phyloP scores from a whole-genome alignment of 2,329 filamentous ascomycete genomes.

The Colletotrichum chlorophyti region DNA sequence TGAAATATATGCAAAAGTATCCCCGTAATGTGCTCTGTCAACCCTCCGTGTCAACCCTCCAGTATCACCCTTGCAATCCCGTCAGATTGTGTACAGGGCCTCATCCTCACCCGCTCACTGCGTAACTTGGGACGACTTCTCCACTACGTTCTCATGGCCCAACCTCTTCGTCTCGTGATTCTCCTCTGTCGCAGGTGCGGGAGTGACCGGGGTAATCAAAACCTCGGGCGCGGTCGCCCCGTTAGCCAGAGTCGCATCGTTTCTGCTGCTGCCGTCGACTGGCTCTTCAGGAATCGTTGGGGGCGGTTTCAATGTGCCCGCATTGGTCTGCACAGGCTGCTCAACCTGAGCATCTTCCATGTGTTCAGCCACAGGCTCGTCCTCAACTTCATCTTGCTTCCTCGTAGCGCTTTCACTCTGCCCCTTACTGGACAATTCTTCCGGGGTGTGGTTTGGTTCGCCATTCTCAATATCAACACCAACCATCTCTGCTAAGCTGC shows the following conservation, averaged over 20 bases:
- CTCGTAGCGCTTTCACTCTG: constrained; percentile 26
- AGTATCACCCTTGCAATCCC: too few species aligned
- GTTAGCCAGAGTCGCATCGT: constrained; percentile 21
- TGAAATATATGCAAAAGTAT: constrained; percentile 24
- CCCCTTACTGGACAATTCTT: constrained; percentile 33
- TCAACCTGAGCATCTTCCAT: constrained; percentile 37
- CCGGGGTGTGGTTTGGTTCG: constrained; percentile 44
- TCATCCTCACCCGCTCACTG: constrained; percentile 35
- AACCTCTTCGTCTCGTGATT: constrained; percentile 51
- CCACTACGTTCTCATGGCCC: constrained; percentile 45
- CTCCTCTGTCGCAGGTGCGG: constrained; percentile 41
- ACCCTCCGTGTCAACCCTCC: too few species aligned
- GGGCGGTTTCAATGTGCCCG: constrained; percentile 17
- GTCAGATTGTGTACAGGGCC: too few species aligned
- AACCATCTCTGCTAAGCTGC: constrained; percentile 85
- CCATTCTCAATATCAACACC: constrained; percentile 65
- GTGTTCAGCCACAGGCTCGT: constrained; percentile 40
- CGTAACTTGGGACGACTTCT: constrained; percentile 41
- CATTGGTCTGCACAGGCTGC: constrained; percentile 29
- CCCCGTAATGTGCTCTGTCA: background rate
- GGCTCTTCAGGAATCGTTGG: constrained; percentile 34
- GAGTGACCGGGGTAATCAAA: constrained; percentile 58
- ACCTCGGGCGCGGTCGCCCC: constrained; percentile 47
- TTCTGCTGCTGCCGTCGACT: constrained; percentile 32
- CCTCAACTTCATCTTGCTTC: constrained; percentile 43